Evolutionary conservation across 495 filamentous ascomycete genomes (phyloP).

Genomic region (Chaetomium fimeti): DNA sequence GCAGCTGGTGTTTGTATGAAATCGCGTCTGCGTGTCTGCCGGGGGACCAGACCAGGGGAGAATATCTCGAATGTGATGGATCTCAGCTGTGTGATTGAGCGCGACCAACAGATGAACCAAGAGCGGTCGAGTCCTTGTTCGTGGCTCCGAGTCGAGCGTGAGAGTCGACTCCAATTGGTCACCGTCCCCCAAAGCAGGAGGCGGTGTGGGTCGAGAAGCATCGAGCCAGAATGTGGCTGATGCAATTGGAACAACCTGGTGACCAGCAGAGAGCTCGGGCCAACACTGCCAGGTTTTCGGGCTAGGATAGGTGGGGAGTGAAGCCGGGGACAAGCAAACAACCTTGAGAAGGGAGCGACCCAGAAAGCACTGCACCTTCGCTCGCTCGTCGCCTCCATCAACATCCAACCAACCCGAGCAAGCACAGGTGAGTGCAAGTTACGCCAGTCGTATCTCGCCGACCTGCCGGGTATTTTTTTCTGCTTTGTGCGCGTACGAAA

Average conservation of each 20-base stretch:
- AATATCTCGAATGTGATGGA: slow-evolving; percentile 18
- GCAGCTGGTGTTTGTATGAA: background rate
- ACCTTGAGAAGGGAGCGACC: background rate
- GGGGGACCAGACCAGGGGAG: background rate
- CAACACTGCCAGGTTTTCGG: slow-evolving; percentile 15
- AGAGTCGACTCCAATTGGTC: background rate
- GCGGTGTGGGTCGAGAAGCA: background rate
- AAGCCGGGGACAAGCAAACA: slow-evolving; percentile 10
- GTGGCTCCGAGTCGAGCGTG: background rate
- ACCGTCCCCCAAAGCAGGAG: background rate
- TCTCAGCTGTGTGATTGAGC: slow-evolving; percentile 1
- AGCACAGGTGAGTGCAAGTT: slow-evolving; percentile 7
- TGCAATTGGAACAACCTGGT: background rate
- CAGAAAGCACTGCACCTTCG: slow-evolving; percentile 1
- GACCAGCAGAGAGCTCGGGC: slow-evolving; percentile 10
- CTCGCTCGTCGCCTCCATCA: slow-evolving; percentile 14
- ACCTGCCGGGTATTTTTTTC: background rate
- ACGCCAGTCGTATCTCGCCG: background rate
- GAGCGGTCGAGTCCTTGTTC: background rate
- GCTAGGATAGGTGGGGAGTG: background rate
- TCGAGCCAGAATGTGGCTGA: slow-evolving; percentile 12
- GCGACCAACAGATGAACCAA: slow-evolving; percentile 6
- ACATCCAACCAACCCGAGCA: slow-evolving; percentile 4
- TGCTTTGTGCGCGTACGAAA: background rate
- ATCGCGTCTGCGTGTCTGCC: slow-evolving; percentile 5